A percentile compares a stretch with the other conserved stretches of the same genome.
Evolutionary conservation across 768 basidiomycete species (phyloP).

Genomic region (Rhizopogon roseolus): DNA sequence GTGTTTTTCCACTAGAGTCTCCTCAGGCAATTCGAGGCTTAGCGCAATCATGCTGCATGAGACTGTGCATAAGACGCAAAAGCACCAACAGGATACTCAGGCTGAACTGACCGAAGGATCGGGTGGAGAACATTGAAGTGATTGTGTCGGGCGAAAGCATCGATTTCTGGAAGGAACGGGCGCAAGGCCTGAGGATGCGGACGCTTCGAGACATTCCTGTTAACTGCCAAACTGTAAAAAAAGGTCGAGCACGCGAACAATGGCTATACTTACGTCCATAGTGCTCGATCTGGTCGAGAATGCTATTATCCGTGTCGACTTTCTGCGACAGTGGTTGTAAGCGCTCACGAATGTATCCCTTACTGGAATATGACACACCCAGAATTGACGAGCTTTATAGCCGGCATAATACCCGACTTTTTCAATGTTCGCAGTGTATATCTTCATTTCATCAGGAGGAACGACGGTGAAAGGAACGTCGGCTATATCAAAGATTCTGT

Average conservation of each 20-base stretch:
- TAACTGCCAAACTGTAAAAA: conserved; percentile 19
- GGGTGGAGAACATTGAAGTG: conserved; percentile 33
- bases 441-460: conserved; percentile 35
- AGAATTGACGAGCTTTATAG: conserved; percentile 43
- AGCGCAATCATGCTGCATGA: conserved; percentile 33
- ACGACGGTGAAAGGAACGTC: conserved; percentile 38
- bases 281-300: conserved; percentile 38
- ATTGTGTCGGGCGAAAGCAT: conserved; percentile 31
- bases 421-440: conserved; percentile 32
- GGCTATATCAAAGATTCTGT: conserved; percentile 44
- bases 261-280: conserved; percentile 30
- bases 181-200: conserved; percentile 32
- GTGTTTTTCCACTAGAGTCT: conserved; percentile 37
- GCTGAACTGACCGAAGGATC: conserved; percentile 7
- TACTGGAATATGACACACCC: conserved; percentile 26
- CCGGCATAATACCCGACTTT: conserved; percentile 39
- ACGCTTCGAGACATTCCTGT: conserved; percentile 27
- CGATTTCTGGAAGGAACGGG: conserved; percentile 32
- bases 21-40: conserved; percentile 42
- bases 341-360: not conserved
- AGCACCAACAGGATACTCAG: too few relatives aligned
- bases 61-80: not conserved
- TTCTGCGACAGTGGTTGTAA: conserved; percentile 22
- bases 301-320: conserved; percentile 30
- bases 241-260: not conserved